Conservation (phyloP, 208 protist genomes). For the Polymyxa betae region DNA sequence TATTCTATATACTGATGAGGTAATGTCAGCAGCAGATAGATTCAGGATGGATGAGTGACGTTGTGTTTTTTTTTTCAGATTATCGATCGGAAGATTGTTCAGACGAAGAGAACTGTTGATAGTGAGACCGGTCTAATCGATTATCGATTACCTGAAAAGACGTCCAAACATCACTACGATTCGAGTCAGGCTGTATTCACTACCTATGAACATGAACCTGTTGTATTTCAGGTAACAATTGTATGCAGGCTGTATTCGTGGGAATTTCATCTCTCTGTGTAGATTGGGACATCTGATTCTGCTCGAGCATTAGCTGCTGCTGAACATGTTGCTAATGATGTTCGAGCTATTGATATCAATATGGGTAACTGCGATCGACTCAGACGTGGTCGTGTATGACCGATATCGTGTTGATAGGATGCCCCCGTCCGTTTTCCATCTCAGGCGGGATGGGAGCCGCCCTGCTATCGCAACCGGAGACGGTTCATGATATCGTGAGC, state of each 20-base stretch:
- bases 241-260: no score
- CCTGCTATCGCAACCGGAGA: slow-evolving; percentile 80
- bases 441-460: slow-evolving; percentile 92
- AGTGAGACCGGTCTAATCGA: background rate
- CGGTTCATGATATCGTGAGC: slow-evolving; percentile 63
- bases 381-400: background rate
- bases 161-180: background rate
- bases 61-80: slow-evolving; percentile 22
- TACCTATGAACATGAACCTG: slow-evolving; percentile 61
- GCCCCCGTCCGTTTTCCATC: slow-evolving; percentile 93
- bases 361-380: slow-evolving; percentile 79
- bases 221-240: slow-evolving; percentile 74
- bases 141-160: background rate
- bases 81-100: slow-evolving; percentile 57
- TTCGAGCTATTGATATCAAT: slow-evolving; percentile 95
- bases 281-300: slow-evolving; percentile 85
- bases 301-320: slow-evolving; percentile 81
- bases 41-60: slow-evolving; percentile 71
- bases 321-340: slow-evolving; percentile 78
- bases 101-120: background rate
- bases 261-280: no score
- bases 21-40: slow-evolving; percentile 75
- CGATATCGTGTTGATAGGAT: slow-evolving; percentile 70
- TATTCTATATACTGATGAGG: slow-evolving; percentile 93
- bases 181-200: slow-evolving; percentile 27